phyloP scores from a whole-genome alignment of 2,329 filamentous ascomycete species.

The Monilinia fructigena region DNA sequence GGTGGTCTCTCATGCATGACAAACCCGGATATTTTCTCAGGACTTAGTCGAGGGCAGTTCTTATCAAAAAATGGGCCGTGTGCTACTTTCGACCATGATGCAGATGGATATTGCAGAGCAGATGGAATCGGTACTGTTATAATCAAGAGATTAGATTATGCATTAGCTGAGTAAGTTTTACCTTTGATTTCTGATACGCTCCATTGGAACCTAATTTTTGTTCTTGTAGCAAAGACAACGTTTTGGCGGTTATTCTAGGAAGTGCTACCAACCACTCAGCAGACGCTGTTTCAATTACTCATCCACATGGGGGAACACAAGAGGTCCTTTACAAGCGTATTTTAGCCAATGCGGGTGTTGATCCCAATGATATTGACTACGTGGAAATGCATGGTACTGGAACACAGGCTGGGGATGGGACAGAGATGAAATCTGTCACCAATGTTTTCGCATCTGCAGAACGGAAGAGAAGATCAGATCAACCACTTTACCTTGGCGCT shows the following conservation, averaged over 20 bases:
- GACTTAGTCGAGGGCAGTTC: constrained; percentile 38
- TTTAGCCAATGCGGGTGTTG: constrained; percentile 69
- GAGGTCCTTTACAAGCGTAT: constrained; percentile 70
- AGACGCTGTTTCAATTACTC: constrained; percentile 78
- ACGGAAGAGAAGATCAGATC: constrained; percentile 28
- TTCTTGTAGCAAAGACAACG: constrained; percentile 47
- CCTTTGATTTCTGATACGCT: not conserved
- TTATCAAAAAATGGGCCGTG: constrained; percentile 46
- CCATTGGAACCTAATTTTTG: not conserved
- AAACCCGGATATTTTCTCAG: constrained; percentile 38
- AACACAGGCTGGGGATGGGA: constrained; percentile 79
- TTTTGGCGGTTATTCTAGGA: constrained; percentile 60
- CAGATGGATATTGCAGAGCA: constrained; percentile 55
- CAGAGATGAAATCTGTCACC: constrained; percentile 77
- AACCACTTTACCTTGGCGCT: constrained; percentile 51
- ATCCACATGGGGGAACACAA: constrained; percentile 76
- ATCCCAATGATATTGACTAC: constrained; percentile 75
- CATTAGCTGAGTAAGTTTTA: constrained; percentile 39
- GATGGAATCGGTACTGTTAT: constrained; percentile 51
- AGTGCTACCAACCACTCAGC: constrained; percentile 79
- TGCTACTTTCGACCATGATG: constrained; percentile 49
- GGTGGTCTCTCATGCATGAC: constrained; percentile 39
- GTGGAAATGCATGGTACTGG: constrained; percentile 90
- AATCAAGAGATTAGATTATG: constrained; percentile 51
- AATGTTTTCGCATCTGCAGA: constrained; percentile 49